Percentiles rank a stretch among this genome's conserved stretches.
These are phyloP conservation scores for Diaporthe vexans DNA, from an alignment of 2,329 filamentous ascomycete species.

Conservation along the genomic window DNA sequence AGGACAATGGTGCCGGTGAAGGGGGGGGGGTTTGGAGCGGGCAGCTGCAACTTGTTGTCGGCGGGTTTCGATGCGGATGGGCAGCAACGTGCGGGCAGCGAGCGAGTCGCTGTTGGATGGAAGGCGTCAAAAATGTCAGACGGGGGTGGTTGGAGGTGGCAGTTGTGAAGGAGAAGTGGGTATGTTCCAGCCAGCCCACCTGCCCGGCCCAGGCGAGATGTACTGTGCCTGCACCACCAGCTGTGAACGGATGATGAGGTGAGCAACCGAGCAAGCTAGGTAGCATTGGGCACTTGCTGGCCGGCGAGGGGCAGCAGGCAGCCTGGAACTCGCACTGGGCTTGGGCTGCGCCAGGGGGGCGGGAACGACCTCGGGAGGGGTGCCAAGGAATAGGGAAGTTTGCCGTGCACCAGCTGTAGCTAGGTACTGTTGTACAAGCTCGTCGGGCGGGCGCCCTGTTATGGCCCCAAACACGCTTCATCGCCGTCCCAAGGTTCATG, in stretches of 20 bases:
- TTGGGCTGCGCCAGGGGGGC: not conserved
- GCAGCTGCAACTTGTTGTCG: slow-evolving; percentile 5
- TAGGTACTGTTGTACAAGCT: not conserved
- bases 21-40: not conserved
- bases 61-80: slow-evolving; percentile 27
- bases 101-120: slow-evolving; percentile 29
- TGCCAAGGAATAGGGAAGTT: slow-evolving; percentile 17
- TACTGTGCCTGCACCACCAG: slow-evolving; percentile 17
- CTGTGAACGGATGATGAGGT: slow-evolving; percentile 12
- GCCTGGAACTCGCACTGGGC: slow-evolving; percentile 15
- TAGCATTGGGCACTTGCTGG: slow-evolving; percentile 13
- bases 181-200: slow-evolving; percentile 27
- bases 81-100: slow-evolving; percentile 25
- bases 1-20: slow-evolving; percentile 10
- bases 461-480: slow-evolving; percentile 30
- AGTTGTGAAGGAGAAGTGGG: slow-evolving; percentile 29
- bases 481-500: slow-evolving; percentile 29
- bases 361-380: slow-evolving; percentile 28
- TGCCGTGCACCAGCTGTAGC: slow-evolving; percentile 20
- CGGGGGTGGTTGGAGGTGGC: slow-evolving; percentile 20
- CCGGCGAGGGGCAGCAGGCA: not conserved
- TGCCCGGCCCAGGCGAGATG: not conserved
- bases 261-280: not conserved
- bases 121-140: slow-evolving; percentile 32
- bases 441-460: slow-evolving; percentile 6